Conservation (phyloP, 352 stramenopile genomes). For the Aphanomyces stellatus region DNA sequence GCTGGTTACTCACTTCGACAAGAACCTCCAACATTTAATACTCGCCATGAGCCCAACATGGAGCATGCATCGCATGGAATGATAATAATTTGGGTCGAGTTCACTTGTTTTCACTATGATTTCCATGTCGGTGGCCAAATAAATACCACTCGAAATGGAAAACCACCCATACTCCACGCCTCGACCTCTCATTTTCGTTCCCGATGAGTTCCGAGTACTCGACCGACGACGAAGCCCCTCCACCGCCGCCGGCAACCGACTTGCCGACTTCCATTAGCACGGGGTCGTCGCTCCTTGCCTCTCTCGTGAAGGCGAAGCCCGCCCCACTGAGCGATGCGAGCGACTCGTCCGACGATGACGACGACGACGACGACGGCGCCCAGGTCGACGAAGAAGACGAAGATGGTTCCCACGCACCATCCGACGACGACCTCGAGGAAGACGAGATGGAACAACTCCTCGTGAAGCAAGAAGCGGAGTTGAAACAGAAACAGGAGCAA, state of each 20-base stretch:
- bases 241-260: neutral
- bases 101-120: neutral
- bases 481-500: neutral
- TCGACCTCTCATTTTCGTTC: conserved; percentile 3
- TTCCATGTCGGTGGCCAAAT: neutral
- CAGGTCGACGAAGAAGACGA: neutral
- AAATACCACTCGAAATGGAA: conserved; percentile 5
- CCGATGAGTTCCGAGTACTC: conserved; percentile 13
- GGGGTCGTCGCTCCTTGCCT: conserved; percentile 12
- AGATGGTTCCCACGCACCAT: neutral
- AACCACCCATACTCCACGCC: neutral
- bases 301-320: conserved; percentile 12
- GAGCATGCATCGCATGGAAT: neutral
- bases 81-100: neutral
- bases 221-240: conserved; percentile 9
- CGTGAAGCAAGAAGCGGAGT: conserved; percentile 14
- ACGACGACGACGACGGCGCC: conserved; percentile 12
- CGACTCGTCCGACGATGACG: conserved; percentile 16
- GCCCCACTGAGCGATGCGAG: conserved; percentile 1
- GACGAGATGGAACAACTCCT: conserved; percentile 19
- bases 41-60: neutral
- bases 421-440: conserved; percentile 16
- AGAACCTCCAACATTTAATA: conserved; percentile 14
- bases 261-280: conserved; percentile 1
- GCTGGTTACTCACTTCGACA: no score